Evolutionary conservation across 805 yeast species (phyloP).

Genomic region (Yamadazyma endophytica): DNA sequence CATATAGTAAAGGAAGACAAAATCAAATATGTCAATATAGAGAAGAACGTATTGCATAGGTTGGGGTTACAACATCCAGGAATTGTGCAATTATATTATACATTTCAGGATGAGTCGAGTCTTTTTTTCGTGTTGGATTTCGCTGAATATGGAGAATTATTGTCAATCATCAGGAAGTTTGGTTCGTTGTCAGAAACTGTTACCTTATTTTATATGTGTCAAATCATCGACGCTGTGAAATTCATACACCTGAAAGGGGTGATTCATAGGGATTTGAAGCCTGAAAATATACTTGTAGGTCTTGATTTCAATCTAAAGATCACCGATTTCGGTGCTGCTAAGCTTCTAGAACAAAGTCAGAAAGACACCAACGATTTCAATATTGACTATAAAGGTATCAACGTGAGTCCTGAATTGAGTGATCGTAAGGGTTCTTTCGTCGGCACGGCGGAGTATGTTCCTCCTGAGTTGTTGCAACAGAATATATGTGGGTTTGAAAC

Average conservation of each 20-base stretch:
- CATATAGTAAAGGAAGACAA: conserved; percentile 94
- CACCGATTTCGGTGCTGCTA: conserved; percentile 98
- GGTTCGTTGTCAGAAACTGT: conserved; percentile 77
- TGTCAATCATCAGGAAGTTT: conserved; percentile 69
- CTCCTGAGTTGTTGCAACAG: conserved; percentile 79
- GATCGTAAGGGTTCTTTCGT: conserved; percentile 68
- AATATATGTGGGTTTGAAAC: conserved; percentile 81
- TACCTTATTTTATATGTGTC: conserved; percentile 76
- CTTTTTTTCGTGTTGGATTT: conserved; percentile 89
- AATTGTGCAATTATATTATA: conserved; percentile 83
- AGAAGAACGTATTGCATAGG: conserved; percentile 82
- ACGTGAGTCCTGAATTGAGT: conserved; percentile 15
- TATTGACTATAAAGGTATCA: conserved; percentile 26
- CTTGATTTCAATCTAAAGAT: conserved; percentile 84
- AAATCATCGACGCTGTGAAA: conserved; percentile 83
- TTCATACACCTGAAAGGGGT: conserved; percentile 89
- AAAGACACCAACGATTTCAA: conserved; percentile 25
- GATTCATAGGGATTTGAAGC: conserved; percentile 91
- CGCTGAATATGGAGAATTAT: conserved; percentile 92
- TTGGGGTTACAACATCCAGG: conserved; percentile 90
- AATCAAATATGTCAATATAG: conserved; percentile 93
- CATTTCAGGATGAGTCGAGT: conserved; percentile 88
- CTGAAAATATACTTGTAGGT: conserved; percentile 85
- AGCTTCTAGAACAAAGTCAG: conserved; percentile 41
- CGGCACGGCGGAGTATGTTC: conserved; percentile 84